phyloP scores from a whole-genome alignment of 1,284 basidiomycete genomes.

The Ceratobasidium sp. region DNA sequence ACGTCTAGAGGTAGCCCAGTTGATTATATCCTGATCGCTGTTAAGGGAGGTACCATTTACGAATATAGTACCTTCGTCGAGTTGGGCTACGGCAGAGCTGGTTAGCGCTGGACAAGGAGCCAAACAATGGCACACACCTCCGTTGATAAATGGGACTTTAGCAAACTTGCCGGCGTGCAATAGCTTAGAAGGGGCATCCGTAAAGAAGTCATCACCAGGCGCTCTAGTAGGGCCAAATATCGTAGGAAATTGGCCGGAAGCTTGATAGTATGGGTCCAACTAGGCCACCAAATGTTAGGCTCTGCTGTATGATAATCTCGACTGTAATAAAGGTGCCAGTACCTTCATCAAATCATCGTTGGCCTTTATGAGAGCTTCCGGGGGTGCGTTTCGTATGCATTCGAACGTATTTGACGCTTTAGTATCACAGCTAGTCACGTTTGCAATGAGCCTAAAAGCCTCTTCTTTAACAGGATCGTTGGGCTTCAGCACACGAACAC shows the following conservation, averaged over 20 bases:
- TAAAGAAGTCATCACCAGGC: conserved; percentile 57
- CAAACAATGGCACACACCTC: conserved; percentile 45
- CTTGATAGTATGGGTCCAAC: conserved; percentile 31
- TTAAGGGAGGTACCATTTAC: conserved; percentile 41
- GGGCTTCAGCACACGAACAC: conserved; percentile 2
- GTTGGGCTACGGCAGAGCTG: conserved; percentile 14
- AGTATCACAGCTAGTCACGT: conserved; percentile 33
- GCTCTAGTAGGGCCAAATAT: conserved; percentile 41
- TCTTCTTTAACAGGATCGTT: conserved; percentile 32
- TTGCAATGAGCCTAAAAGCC: conserved; percentile 25
- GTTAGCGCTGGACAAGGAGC: not conserved
- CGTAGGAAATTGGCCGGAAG: conserved; percentile 9
- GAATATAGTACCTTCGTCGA: conserved; percentile 51
- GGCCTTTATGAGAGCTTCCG: conserved; percentile 16
- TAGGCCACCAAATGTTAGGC: conserved; percentile 29
- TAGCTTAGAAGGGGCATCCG: conserved; percentile 53
- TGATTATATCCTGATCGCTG: conserved; percentile 21
- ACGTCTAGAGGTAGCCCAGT: conserved; percentile 11
- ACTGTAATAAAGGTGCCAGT: too few relatives aligned
- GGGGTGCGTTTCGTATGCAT: conserved; percentile 36
- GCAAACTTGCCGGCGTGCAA: conserved; percentile 54
- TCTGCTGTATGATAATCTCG: not conserved
- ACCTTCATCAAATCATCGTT: conserved; percentile 36
- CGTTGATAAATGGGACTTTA: conserved; percentile 57
- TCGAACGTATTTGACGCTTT: conserved; percentile 21